phyloP scores from a whole-genome alignment of 805 yeast species.

The Phaffomyces antillensis region DNA sequence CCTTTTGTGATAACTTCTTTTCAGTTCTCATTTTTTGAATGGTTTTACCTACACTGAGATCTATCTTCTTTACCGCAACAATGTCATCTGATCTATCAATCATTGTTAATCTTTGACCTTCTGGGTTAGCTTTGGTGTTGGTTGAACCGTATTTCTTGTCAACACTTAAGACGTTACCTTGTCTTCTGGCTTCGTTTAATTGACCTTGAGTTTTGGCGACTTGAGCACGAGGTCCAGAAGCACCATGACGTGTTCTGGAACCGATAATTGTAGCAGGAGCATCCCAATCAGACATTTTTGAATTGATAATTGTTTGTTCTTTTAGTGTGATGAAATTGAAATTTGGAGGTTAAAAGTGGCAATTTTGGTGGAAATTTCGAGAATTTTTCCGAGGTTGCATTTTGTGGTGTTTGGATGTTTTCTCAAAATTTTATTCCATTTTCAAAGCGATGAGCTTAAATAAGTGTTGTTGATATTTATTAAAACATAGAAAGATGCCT shows the following conservation, averaged over 20 bases:
- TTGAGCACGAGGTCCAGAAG: slow-evolving; percentile 77
- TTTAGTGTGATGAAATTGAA: too few species aligned
- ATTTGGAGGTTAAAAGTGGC: too few species aligned
- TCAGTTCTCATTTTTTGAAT: slow-evolving; percentile 82
- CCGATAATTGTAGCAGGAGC: slow-evolving; percentile 76
- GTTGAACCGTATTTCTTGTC: slow-evolving; percentile 83
- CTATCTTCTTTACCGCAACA: slow-evolving; percentile 86
- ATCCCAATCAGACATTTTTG: slow-evolving; percentile 77
- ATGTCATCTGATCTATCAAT: slow-evolving; percentile 92
- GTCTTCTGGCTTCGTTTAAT: slow-evolving; percentile 90
- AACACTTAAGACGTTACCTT: slow-evolving; percentile 81
- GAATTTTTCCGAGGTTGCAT: neutral
- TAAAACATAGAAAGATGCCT: slow-evolving; percentile 31
- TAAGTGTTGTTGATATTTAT: neutral
- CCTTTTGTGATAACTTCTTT: slow-evolving; percentile 88
- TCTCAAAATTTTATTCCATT: neutral
- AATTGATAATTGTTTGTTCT: neutral
- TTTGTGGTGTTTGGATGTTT: neutral
- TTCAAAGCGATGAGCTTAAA: neutral
- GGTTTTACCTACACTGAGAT: slow-evolving; percentile 77
- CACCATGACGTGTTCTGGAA: slow-evolving; percentile 79
- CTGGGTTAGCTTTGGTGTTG: slow-evolving; percentile 62
- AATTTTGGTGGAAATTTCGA: neutral
- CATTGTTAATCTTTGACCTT: slow-evolving; percentile 92
- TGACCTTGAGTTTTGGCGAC: slow-evolving; percentile 76